These are phyloP conservation scores for Colletotrichum sp. DNA, from an alignment of 2,329 filamentous ascomycete genomes.

Conservation along the genomic window DNA sequence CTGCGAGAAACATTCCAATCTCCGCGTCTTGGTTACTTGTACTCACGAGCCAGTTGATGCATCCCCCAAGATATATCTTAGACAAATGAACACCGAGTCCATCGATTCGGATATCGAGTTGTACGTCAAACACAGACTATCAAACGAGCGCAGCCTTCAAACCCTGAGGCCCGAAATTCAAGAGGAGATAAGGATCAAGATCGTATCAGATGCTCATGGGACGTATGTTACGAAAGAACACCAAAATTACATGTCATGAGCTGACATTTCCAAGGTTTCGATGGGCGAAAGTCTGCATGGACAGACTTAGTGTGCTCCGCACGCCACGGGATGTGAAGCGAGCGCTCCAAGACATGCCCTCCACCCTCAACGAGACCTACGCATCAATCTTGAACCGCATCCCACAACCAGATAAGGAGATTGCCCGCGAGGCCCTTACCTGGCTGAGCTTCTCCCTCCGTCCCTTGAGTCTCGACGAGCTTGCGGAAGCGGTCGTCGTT, in stretches of 20 bases:
- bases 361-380: constrained; percentile 27
- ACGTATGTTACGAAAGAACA: constrained; percentile 22
- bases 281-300: constrained; percentile 31
- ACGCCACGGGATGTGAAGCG: constrained; percentile 25
- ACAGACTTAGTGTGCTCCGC: constrained; percentile 24
- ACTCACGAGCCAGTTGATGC: constrained; percentile 15
- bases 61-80: constrained; percentile 6
- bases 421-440: constrained; percentile 27
- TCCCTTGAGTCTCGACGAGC: constrained; percentile 25
- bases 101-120: constrained; percentile 26
- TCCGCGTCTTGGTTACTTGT: constrained; percentile 25
- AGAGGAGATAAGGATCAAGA: constrained; percentile 24
- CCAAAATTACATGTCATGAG: not conserved
- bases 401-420: constrained; percentile 22
- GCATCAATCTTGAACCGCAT: constrained; percentile 26
- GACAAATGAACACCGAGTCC: constrained; percentile 20
- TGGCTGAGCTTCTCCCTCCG: constrained; percentile 30
- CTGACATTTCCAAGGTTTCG: constrained; percentile 24
- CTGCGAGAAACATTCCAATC: constrained; percentile 19
- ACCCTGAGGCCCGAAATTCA: constrained; percentile 22
- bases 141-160: constrained; percentile 21
- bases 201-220: constrained; percentile 23
- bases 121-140: constrained; percentile 24
- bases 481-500: constrained; percentile 30
- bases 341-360: constrained; percentile 23